A percentile compares a stretch with the other conserved stretches of the same genome.
phyloP scores from a whole-genome alignment of 192 early-diverging fungal genomes.

The Fimicolochytrium jonesii region DNA sequence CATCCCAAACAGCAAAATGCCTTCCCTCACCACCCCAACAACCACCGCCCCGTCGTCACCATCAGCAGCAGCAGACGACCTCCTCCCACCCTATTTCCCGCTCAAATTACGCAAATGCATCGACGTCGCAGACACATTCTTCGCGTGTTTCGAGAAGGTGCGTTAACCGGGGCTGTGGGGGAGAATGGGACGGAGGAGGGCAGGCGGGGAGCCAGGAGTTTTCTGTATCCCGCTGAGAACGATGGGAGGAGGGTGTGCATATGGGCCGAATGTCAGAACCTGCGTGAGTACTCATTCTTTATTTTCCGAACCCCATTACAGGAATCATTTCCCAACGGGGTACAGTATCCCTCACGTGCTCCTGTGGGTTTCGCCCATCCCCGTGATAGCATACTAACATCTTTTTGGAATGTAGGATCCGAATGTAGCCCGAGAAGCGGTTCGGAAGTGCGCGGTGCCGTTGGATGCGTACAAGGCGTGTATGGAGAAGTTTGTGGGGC shows the following conservation, averaged over 20 bases:
- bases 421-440: slow-evolving; percentile 34
- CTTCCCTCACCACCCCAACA: too few species aligned
- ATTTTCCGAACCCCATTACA: neutral
- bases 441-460: slow-evolving; percentile 33
- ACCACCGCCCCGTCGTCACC: too few species aligned
- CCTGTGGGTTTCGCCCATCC: neutral
- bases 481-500: slow-evolving; percentile 46
- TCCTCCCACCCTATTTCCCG: slow-evolving; percentile 48
- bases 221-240: too few species aligned
- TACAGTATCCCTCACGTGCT: neutral
- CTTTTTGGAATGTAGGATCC: slow-evolving; percentile 25
- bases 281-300: neutral
- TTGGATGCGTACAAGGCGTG: slow-evolving; percentile 43
- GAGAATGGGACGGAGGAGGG: neutral
- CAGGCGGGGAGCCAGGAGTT: too few species aligned
- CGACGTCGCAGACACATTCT: slow-evolving; percentile 42
- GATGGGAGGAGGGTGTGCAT: too few species aligned
- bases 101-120: slow-evolving; percentile 46
- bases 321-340: slow-evolving; percentile 39
- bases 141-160: slow-evolving; percentile 46
- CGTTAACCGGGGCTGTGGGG: neutral
- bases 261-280: too few species aligned
- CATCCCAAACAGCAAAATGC: too few species aligned
- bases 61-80: too few species aligned
- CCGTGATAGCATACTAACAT: neutral